Evolutionary conservation across 2,329 filamentous ascomycete genomes (phyloP), one percentile per base, ranked within the genome.

Genomic region (Tolypocladium cylindrosporum): DNA sequence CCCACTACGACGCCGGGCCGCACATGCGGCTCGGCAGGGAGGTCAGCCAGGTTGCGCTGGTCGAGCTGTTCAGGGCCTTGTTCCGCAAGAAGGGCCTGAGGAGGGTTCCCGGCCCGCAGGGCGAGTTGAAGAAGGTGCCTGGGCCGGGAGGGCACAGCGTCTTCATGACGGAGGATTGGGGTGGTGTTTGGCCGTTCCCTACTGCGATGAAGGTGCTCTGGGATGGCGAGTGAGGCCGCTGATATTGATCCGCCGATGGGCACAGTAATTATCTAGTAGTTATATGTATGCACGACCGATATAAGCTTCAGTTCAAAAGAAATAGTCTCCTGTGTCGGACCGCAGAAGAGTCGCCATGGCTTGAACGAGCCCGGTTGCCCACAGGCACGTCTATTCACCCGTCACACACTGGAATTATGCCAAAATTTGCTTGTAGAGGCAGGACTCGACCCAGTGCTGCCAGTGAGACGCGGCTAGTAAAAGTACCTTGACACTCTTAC

Each of bases 111-210:
- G 88, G 88, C 0, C 72, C 80, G 0, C 84, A 88, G 71, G 88
- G 88, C 0, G 73, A 84, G 66, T 69, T 91, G 62, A 89, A 89
- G 77, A 87, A 83, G 74, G 76, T 90, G 2, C 71, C 75, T 0
- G 75, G 77, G 10, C 74, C 77, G 0, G 82, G 78, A 0, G 83
- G 82, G 0, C 80, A 79, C 68, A 81, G 75, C 11, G 72, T 81
- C 8, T 90, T 89, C 68, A 74, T 90, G 76, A 79, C 81, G 42
- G 82, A 87, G 70, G 85, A 90, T 65, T 84, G 85, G 75, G 81
- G 83, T 19, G 68, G 66, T 9, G 62, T 76, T 24, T 74, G 69
- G 65, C 73, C 76, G 1, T 80, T 79, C 65, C 79, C 80, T 0
- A 74, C 72, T 0, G 77, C 74, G n/a, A 81, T 82, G 79, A 80